A percentile compares a stretch with the other conserved stretches of the same genome.
Evolutionary conservation across 306 rosid species (phyloP).

Genomic region (Hippophae tibetana): DNA sequence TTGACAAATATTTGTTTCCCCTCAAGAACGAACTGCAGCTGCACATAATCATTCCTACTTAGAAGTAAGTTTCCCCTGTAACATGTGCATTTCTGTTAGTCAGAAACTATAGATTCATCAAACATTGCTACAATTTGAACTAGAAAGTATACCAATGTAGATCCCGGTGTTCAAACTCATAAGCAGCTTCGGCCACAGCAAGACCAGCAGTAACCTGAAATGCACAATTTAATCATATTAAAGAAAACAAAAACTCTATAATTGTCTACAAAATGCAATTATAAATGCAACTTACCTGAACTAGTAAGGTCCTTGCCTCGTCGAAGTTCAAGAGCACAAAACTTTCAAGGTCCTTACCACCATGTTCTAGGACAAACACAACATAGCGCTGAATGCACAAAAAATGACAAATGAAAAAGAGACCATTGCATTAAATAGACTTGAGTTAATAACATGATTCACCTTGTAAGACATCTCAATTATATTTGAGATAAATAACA

Average conservation of each 20-base stretch:
- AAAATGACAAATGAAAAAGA: slow-evolving; percentile 19
- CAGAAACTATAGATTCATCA: slow-evolving; percentile 13
- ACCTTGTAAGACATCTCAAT: not conserved
- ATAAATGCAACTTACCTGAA: slow-evolving; percentile 49
- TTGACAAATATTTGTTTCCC: slow-evolving; percentile 45
- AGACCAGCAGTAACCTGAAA: slow-evolving; percentile 72
- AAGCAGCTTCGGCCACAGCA: slow-evolving; percentile 94
- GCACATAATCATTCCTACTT: slow-evolving; percentile 49
- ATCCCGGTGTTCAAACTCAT: slow-evolving; percentile 94
- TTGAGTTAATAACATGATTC: not conserved
- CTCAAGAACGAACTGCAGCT: slow-evolving; percentile 68
- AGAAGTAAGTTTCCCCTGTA: slow-evolving; percentile 85
- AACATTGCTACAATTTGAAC: slow-evolving; percentile 10
- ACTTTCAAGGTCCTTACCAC: slow-evolving; percentile 91
- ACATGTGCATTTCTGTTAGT: slow-evolving; percentile 21
- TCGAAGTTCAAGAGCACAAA: slow-evolving; percentile 63
- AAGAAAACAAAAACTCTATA: slow-evolving; percentile 17
- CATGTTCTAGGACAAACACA: slow-evolving; percentile 64
- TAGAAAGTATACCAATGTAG: slow-evolving; percentile 67
- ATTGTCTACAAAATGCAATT: slow-evolving; percentile 11
- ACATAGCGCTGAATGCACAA: slow-evolving; percentile 46
- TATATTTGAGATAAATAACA: slow-evolving; percentile 9
- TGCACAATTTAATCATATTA: slow-evolving; percentile 7
- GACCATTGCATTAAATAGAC: too few relatives aligned
- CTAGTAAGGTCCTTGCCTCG: slow-evolving; percentile 63